phyloP scores from a whole-genome alignment of 345 rosid genomes.

The Dimocarpus longan region DNA sequence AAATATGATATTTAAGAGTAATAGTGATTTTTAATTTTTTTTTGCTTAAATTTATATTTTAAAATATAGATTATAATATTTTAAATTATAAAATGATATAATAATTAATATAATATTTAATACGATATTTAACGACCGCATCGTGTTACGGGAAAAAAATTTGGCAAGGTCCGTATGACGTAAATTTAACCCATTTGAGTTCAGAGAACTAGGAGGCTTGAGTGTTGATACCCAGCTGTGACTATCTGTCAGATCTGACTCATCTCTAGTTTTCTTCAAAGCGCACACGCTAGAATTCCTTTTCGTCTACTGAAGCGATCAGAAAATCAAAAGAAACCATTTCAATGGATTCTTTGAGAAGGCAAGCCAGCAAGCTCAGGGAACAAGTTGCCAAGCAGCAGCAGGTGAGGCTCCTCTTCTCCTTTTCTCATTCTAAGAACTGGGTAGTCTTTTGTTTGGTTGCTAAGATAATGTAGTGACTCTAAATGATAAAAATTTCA shows the following conservation, averaged over 20 bases:
- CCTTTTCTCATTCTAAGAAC: not conserved
- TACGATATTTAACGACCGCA: too few species aligned
- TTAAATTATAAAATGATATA: too few species aligned
- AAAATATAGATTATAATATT: too few species aligned
- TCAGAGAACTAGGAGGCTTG: not conserved
- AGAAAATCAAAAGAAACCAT: not conserved
- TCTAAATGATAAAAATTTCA: not conserved
- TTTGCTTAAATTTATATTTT: too few species aligned
- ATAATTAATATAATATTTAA: too few species aligned
- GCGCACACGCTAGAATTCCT: not conserved
- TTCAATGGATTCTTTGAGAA: conserved; percentile 83
- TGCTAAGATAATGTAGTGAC: conserved; percentile 15
- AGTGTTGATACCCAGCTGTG: not conserved
- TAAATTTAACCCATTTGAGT: not conserved
- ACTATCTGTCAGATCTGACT: conserved; percentile 10
- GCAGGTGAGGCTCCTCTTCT: conserved; percentile 39
- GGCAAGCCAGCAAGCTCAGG: conserved; percentile 89
- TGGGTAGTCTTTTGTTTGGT: conserved; percentile 3
- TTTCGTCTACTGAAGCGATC: not conserved
- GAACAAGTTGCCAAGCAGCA: conserved; percentile 98
- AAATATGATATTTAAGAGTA: too few species aligned
- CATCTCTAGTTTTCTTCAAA: not conserved
- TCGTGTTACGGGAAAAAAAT: too few species aligned
- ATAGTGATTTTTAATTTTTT: too few species aligned
- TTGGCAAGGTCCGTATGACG: too few species aligned